Conservation (phyloP, 176 grass and related monocot species). For the Dactylis glomerata region DNA sequence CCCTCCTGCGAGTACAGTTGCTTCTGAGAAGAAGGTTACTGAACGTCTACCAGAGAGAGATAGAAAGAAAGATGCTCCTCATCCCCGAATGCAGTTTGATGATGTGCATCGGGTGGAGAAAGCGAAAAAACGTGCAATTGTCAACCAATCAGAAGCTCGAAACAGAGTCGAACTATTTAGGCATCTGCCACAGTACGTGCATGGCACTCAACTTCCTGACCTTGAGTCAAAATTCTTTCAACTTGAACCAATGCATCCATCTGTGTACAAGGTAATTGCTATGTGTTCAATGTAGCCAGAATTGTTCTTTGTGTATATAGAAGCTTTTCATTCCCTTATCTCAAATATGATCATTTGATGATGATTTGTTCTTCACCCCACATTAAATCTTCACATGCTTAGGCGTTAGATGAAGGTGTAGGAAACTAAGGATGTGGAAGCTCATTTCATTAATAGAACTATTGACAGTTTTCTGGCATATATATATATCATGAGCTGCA, state of each 20-base stretch:
- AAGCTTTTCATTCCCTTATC: neutral
- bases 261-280: constrained; percentile 83
- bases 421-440: neutral
- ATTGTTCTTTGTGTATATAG: neutral
- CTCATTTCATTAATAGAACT: neutral
- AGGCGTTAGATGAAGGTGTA: neutral
- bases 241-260: constrained; percentile 87
- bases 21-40: constrained; percentile 68
- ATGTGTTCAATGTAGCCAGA: neutral
- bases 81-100: constrained; percentile 97
- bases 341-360: constrained; percentile 3
- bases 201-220: constrained; percentile 94
- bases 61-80: constrained; percentile 85
- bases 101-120: constrained; percentile 78
- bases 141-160: constrained; percentile 80
- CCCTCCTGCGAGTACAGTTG: constrained; percentile 41
- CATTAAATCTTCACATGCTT: neutral
- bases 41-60: constrained; percentile 67
- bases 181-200: constrained; percentile 85
- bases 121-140: constrained; percentile 81
- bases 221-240: constrained; percentile 93
- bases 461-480: neutral
- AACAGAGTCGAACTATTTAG: constrained; percentile 90
- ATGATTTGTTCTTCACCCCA: neutral
- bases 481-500: neutral